A percentile compares a stretch with the other conserved stretches of the same genome.
phyloP scores from a whole-genome alignment of 2,329 filamentous ascomycete species.

The Nigrograna mackinnonii region DNA sequence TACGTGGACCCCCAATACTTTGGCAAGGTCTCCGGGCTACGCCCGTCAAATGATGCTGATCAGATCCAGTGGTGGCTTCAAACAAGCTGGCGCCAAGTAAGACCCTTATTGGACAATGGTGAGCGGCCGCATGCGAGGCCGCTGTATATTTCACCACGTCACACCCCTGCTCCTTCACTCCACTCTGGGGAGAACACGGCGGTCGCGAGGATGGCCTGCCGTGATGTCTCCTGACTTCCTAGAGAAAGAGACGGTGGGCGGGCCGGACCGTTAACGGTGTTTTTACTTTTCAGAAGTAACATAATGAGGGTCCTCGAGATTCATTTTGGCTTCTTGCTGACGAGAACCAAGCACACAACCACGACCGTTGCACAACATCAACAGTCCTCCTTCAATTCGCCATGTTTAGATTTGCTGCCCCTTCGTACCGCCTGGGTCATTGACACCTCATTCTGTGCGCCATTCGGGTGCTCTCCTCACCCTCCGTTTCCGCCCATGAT shows the following conservation, averaged over 20 bases:
- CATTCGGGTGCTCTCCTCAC: slow-evolving; percentile 11
- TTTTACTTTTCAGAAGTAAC: neutral
- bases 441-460: neutral
- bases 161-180: slow-evolving; percentile 27
- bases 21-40: slow-evolving; percentile 10
- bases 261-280: slow-evolving; percentile 16
- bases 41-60: slow-evolving; percentile 10
- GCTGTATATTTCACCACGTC: slow-evolving; percentile 33
- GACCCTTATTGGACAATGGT: slow-evolving; percentile 21
- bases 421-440: neutral
- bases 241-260: slow-evolving; percentile 7
- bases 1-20: slow-evolving; percentile 11
- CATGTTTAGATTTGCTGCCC: too few relatives aligned
- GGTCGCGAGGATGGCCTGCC: slow-evolving; percentile 5
- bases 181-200: slow-evolving; percentile 21
- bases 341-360: too few relatives aligned
- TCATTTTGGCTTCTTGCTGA: too few relatives aligned
- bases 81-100: slow-evolving; percentile 9
- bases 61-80: slow-evolving; percentile 2
- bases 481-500: slow-evolving; percentile 7
- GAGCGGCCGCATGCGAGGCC: slow-evolving; percentile 24
- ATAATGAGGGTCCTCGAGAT: neutral
- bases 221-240: slow-evolving; percentile 20
- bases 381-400: too few relatives aligned
- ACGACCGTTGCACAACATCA: too few relatives aligned